Conservation (phyloP, 768 basidiomycete species). For the Wakefieldia striispora region DNA sequence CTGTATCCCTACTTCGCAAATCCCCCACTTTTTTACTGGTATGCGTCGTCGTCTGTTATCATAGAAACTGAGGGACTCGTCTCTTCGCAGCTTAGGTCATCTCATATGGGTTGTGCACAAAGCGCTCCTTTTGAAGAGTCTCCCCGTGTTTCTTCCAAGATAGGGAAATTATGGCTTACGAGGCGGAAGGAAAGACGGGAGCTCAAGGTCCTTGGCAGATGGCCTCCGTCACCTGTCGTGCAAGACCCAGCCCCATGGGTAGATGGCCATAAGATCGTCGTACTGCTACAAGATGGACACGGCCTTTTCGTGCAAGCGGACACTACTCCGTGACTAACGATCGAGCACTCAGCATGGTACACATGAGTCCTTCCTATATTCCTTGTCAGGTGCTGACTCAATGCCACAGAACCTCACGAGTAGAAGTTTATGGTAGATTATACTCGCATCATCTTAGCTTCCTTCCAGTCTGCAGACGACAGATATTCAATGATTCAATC, state of each 20-base stretch:
- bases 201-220: neutral
- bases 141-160: neutral
- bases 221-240: constrained; percentile 5
- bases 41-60: neutral
- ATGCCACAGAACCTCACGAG: neutral
- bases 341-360: neutral
- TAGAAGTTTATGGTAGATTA: too few relatives aligned
- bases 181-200: constrained; percentile 1
- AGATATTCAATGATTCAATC: too few relatives aligned
- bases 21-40: neutral
- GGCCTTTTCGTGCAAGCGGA: constrained; percentile 11
- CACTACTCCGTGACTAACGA: neutral
- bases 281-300: constrained; percentile 27
- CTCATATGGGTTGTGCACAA: constrained; percentile 16
- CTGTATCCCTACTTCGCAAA: neutral
- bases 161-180: neutral
- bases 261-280: constrained; percentile 24
- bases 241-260: constrained; percentile 29
- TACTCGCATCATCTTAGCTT: too few relatives aligned
- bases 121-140: constrained; percentile 5
- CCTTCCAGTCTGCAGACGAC: too few relatives aligned
- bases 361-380: neutral
- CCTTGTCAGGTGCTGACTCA: neutral
- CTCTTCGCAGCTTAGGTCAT: neutral
- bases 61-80: neutral